These are phyloP conservation scores for Penicillium sp. DNA, from an alignment of 2,329 filamentous ascomycete genomes.

Conservation along the genomic window DNA sequence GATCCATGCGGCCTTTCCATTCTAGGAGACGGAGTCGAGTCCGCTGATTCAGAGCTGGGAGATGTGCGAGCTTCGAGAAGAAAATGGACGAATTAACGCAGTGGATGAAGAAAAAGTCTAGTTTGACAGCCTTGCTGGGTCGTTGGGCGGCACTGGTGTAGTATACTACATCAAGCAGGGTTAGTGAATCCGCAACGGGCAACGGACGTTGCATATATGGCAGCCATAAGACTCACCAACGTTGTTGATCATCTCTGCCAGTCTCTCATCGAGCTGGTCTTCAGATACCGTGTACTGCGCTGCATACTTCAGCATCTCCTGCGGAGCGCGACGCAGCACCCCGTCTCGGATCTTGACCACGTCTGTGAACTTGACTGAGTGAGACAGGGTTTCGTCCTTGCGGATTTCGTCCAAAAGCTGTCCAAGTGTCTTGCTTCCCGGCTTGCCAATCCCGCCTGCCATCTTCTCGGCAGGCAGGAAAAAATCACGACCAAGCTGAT, in stretches of 20 bases:
- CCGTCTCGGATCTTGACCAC: conserved; percentile 69
- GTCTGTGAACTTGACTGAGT: conserved; percentile 56
- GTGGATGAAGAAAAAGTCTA: conserved; percentile 86
- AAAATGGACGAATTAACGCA: conserved; percentile 77
- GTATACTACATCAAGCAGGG: conserved; percentile 41
- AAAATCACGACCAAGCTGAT: conserved; percentile 54
- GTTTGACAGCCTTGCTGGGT: conserved; percentile 66
- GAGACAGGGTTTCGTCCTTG: conserved; percentile 57
- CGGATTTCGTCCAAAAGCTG: conserved; percentile 64
- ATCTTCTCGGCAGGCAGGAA: conserved; percentile 47
- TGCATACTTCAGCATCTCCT: conserved; percentile 64
- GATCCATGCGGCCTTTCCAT: conserved; percentile 76
- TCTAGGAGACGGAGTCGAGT: conserved; percentile 72
- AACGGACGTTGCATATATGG: background rate
- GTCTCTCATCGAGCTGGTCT: conserved; percentile 59
- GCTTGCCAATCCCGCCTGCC: conserved; percentile 34
- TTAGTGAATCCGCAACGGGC: background rate
- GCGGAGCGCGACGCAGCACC: conserved; percentile 62
- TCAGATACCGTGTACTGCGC: conserved; percentile 59
- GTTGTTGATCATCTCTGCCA: conserved; percentile 71
- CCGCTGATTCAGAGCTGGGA: conserved; percentile 60
- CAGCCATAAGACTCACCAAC: conserved; percentile 43
- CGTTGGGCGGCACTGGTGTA: conserved; percentile 64
- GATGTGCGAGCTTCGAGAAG: conserved; percentile 63
- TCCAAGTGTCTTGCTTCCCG: conserved; percentile 48